Conservation (phyloP, 1,284 basidiomycete species). For the Chondrostereum purpureum region DNA sequence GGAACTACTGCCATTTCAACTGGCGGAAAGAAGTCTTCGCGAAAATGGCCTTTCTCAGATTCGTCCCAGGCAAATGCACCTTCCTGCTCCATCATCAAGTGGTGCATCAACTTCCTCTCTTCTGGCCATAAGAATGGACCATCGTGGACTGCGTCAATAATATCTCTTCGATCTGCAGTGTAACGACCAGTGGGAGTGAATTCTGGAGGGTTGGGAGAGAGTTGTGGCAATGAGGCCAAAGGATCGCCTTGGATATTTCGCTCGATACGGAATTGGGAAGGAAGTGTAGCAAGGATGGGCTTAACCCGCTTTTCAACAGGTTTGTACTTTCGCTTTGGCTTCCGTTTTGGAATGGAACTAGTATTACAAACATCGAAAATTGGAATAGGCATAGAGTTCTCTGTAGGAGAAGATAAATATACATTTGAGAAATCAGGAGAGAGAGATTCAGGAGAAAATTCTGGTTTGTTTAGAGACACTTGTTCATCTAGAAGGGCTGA, state of each 20-base stretch:
- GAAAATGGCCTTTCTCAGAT: constrained; percentile 24
- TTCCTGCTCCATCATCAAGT: constrained; percentile 17
- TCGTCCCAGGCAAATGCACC: constrained; percentile 27
- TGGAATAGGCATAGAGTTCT: background rate
- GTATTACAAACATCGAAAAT: background rate
- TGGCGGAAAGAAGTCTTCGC: constrained; percentile 27
- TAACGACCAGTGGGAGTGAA: background rate
- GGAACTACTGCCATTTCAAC: constrained; percentile 25
- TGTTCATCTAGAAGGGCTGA: too few relatives aligned
- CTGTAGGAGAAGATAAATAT: background rate
- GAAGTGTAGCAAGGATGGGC: constrained; percentile 21
- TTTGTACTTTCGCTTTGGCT: constrained; percentile 26
- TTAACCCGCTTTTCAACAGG: constrained; percentile 24
- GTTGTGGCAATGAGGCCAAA: background rate
- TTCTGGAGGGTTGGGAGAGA: background rate
- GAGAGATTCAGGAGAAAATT: background rate
- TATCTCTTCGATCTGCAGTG: background rate
- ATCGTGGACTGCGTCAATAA: background rate
- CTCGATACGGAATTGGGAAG: constrained; percentile 25
- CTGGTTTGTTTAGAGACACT: too few relatives aligned
- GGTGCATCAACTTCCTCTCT: constrained; percentile 17
- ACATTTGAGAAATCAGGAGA: background rate
- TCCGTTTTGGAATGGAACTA: background rate
- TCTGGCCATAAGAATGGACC: constrained; percentile 1
- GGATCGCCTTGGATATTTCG: constrained; percentile 20